These are phyloP conservation scores for Areca catechu DNA, from an alignment of 176 grass and related monocot genomes.

Conservation along the genomic window DNA sequence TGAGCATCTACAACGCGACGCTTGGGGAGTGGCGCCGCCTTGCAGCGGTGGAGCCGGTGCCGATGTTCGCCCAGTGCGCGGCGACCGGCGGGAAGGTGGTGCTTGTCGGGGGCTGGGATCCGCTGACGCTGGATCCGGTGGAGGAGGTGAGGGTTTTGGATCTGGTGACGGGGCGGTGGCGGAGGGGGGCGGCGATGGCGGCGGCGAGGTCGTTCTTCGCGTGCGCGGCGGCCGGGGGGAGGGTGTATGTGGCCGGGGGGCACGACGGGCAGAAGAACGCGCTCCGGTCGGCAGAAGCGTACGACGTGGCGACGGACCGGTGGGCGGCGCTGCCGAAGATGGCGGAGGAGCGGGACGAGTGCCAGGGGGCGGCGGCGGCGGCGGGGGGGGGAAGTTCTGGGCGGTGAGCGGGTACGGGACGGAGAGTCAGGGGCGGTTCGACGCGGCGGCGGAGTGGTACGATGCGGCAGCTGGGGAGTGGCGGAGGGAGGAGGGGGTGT, in stretches of 20 bases:
- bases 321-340: conserved; percentile 46
- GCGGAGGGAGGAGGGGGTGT: conserved; percentile 25
- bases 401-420: conserved; percentile 54
- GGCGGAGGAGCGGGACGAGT: conserved; percentile 63
- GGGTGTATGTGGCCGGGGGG: conserved; percentile 37
- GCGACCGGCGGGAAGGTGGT: conserved; percentile 21
- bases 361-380: conserved; percentile 16
- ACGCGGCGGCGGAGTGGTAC: conserved; percentile 35
- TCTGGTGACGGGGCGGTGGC: conserved; percentile 33
- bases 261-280: conserved; percentile 57
- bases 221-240: conserved; percentile 8
- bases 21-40: conserved; percentile 10
- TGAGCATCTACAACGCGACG: conserved; percentile 13
- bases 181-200: conserved; percentile 19
- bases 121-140: conserved; percentile 20
- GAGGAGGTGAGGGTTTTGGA: conserved; percentile 30
- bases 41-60: conserved; percentile 5
- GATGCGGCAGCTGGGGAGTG: conserved; percentile 5
- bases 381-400: conserved; percentile 17
- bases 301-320: conserved; percentile 26
- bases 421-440: conserved; percentile 37
- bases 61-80: conserved; percentile 8
- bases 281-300: conserved; percentile 33
- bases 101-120: conserved; percentile 44
- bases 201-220: conserved; percentile 47